These are phyloP conservation scores for Aechmea fasciata DNA, from an alignment of 176 grass and related monocot species.

Conservation along the genomic window DNA sequence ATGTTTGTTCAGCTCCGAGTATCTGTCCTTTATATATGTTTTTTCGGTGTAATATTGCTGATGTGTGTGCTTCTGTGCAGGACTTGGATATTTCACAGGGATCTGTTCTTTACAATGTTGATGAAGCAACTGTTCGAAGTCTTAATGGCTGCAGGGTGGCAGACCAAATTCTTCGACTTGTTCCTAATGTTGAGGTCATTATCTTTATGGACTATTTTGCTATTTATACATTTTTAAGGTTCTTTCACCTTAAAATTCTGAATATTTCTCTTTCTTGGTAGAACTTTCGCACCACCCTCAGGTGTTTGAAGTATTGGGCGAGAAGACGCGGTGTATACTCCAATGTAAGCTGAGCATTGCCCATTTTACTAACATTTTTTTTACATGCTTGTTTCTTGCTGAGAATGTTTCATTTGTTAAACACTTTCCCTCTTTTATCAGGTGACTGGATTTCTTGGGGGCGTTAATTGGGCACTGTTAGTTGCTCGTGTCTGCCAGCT, in stretches of 20 bases:
- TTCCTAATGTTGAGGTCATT: constrained; percentile 82
- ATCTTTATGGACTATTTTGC: constrained; percentile 11
- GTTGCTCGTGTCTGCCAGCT: constrained; percentile 85
- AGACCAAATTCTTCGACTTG: constrained; percentile 90
- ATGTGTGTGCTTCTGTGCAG: constrained; percentile 27
- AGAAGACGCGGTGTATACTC: constrained; percentile 89
- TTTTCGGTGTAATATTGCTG: neutral
- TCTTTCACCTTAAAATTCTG: constrained; percentile 14
- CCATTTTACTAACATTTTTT: neutral
- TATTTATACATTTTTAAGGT: neutral
- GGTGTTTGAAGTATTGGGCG: constrained; percentile 92
- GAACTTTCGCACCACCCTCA: constrained; percentile 72
- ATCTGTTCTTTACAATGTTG: constrained; percentile 71
- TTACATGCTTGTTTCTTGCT: neutral
- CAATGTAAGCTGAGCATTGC: constrained; percentile 38
- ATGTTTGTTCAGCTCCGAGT: neutral
- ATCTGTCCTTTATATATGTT: neutral
- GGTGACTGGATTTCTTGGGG: constrained; percentile 96
- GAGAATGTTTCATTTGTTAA: constrained; percentile 4
- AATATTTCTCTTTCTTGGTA: constrained; percentile 26
- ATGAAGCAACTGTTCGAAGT: constrained; percentile 91
- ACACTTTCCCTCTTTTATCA: constrained; percentile 8
- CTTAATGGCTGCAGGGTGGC: constrained; percentile 96
- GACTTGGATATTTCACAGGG: constrained; percentile 84
- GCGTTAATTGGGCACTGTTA: constrained; percentile 92